phyloP scores from a whole-genome alignment of 1,139 yeast species.

The Debaryomyces subglobosus region DNA sequence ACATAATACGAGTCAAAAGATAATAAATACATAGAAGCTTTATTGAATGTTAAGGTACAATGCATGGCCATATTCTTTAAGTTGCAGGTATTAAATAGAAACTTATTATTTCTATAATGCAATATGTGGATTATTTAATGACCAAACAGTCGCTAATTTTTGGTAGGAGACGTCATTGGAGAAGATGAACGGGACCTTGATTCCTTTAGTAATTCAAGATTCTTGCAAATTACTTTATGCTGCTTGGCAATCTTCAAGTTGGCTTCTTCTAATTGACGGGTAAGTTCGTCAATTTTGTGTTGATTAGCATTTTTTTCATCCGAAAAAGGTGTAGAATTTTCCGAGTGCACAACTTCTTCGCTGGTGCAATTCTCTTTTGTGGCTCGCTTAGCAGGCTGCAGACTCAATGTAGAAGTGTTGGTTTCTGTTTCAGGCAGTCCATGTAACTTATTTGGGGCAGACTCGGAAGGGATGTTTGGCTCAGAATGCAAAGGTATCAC shows the following conservation, averaged over 20 bases:
- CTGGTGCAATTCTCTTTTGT: background rate
- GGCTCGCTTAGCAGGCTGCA: background rate
- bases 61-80: background rate
- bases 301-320: background rate
- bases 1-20: background rate
- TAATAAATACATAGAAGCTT: background rate
- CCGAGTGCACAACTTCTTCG: background rate
- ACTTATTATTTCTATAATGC: background rate
- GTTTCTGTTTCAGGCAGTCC: background rate
- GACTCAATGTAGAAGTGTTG: background rate
- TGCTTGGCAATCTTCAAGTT: slow-evolving; percentile 9
- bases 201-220: slow-evolving; percentile 8
- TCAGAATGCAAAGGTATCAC: background rate
- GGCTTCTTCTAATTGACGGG: slow-evolving; percentile 2
- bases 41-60: background rate
- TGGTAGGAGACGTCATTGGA: slow-evolving; percentile 7
- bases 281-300: background rate
- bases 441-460: background rate
- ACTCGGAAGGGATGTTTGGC: background rate
- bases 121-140: background rate
- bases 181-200: slow-evolving; percentile 5
- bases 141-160: background rate
- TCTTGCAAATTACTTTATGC: slow-evolving; percentile 7
- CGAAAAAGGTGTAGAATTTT: background rate
- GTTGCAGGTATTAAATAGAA: background rate